Evolutionary conservation across 257 asterid species (phyloP).

Genomic region (Scutellaria galericulata): DNA sequence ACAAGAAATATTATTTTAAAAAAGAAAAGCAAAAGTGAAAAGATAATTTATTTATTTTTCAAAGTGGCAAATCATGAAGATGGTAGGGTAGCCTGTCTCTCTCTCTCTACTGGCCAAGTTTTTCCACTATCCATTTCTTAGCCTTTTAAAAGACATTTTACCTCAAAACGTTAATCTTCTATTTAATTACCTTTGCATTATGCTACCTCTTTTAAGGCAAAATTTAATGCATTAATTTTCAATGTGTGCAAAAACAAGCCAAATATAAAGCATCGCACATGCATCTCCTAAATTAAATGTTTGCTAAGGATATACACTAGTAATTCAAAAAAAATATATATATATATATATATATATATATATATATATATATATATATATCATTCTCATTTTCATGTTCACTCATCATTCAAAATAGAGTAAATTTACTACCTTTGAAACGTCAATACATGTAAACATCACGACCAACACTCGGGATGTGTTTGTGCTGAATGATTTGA

Average conservation of each 20-base stretch:
- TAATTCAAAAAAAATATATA: too few relatives aligned
- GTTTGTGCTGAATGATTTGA: too few relatives aligned
- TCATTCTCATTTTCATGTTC: too few relatives aligned
- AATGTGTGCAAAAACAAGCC: not conserved
- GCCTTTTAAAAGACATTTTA: not conserved
- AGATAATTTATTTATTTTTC: not conserved
- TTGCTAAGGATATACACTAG: too few relatives aligned
- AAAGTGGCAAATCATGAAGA: not conserved
- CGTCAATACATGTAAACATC: too few relatives aligned
- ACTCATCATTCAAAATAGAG: too few relatives aligned
- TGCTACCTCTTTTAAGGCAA: slow-evolving; percentile 1
- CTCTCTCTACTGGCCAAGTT: too few relatives aligned
- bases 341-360: too few relatives aligned
- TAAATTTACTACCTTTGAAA: too few relatives aligned
- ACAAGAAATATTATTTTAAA: too few relatives aligned
- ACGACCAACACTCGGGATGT: not conserved
- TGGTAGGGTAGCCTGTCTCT: not conserved
- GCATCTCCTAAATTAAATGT: not conserved
- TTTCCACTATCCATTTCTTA: too few relatives aligned
- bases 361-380: too few relatives aligned
- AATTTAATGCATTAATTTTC: slow-evolving; percentile 24
- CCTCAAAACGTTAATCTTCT: not conserved
- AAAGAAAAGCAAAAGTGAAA: slow-evolving; percentile 15
- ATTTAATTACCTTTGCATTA: slow-evolving; percentile 11
- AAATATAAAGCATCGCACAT: not conserved